Base-by-base conservation (phyloP, 2,329 filamentous ascomycete genomes). In the Penicillium sclerotiorum region DNA sequence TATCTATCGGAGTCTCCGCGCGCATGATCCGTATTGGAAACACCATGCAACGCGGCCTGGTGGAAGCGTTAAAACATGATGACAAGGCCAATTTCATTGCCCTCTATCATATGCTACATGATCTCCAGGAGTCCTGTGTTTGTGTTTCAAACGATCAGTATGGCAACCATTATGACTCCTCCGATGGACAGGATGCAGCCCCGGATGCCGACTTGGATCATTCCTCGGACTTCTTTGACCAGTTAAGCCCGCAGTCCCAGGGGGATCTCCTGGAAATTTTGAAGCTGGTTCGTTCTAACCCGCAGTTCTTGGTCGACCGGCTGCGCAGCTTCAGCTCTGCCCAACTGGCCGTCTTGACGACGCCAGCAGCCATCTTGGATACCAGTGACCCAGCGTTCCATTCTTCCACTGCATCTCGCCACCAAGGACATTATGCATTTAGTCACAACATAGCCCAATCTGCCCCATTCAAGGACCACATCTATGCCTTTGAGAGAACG, bases 401-500 rank as follows among this genome's bases (percentile, higher is more conserved):
- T 47, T 87, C 85, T 67, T 84, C 86, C 46, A 87, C 85, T 67
- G 84, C 86, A 48, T 76, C 73, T 48, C 74, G 74, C 51, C 76
- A 72, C 56, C 79, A 78, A 60, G 45, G 47, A 36, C 59, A 62
- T n/a, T 53, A 60, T 52, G 50, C 54, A 28, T 47, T 58, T 45
- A 58, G 37, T 47, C 57, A 52, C 48, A 74, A 62, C 57, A 65
- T 75, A 74, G 59, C 74, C 55, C 65, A 74, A 73, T 61, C 74
- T 73, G 57, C 78, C 59, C 76, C 79, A 57, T 85, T 89, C 52
- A 87, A 95, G 62, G 90, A 95, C 69, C 86, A 89, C 64, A 83
- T 94, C 55, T 78, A 95, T 62, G 92, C 89, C 44, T 95, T 96
- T 68, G 90, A 96, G 72, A 82, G 92, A 62, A 89, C 92, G 65